Percentiles rank a stretch among this genome's conserved stretches.
Evolutionary conservation across 1,139 yeast species (phyloP).

Genomic region (Debaryomyces sp.): DNA sequence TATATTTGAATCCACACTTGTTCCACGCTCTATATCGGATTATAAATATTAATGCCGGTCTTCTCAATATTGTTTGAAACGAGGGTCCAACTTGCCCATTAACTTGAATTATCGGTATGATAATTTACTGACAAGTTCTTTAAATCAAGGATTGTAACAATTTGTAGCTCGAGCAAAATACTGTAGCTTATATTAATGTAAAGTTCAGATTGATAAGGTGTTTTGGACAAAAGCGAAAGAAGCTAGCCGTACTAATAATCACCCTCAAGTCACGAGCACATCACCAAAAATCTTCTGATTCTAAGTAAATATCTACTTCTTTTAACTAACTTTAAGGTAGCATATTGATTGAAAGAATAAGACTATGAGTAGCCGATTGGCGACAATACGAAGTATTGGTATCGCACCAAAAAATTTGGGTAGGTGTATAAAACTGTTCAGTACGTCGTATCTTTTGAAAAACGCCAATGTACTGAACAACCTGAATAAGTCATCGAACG

Average conservation of each 20-base stretch:
- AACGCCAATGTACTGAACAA: background rate
- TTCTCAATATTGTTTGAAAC: background rate
- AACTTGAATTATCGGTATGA: background rate
- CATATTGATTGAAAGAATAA: background rate
- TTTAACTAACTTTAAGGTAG: background rate
- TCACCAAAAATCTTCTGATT: background rate
- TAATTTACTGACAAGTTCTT: background rate
- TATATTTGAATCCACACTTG: background rate
- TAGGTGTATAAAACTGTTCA: background rate
- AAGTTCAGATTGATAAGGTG: background rate
- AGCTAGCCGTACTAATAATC: conserved; percentile 1
- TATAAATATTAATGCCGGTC: background rate
- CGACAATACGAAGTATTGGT: background rate
- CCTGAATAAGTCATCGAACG: background rate
- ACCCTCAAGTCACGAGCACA: conserved; percentile 6
- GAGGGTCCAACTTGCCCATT: background rate
- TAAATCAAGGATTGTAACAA: background rate
- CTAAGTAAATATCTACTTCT: background rate
- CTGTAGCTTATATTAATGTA: background rate
- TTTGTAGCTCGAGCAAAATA: background rate
- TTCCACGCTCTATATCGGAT: background rate
- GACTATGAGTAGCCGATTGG: background rate
- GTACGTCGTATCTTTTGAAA: background rate
- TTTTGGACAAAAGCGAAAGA: background rate
- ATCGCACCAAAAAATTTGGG: background rate